These are phyloP conservation scores for Trichosanthes cucumerina DNA, from an alignment of 306 rosid species.

Conservation along the genomic window DNA sequence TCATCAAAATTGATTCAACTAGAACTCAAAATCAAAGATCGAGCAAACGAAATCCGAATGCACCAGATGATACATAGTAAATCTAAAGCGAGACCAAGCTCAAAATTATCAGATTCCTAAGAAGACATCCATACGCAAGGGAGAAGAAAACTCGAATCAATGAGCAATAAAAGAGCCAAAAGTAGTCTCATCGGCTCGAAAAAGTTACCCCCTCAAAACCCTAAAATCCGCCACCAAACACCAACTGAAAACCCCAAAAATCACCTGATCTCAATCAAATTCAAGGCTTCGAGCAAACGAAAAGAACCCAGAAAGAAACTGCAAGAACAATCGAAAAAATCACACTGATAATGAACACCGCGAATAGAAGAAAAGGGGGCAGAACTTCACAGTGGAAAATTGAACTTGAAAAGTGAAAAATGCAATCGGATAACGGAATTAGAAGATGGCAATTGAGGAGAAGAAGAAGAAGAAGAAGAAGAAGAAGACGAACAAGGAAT, in stretches of 20 bases:
- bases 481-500: not conserved
- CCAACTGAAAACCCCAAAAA: not conserved
- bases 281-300: not conserved
- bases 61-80: not conserved
- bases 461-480: not conserved
- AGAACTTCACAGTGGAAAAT: not conserved
- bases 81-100: conserved; percentile 12
- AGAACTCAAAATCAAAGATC: not conserved
- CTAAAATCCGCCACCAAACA: not conserved
- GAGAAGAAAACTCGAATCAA: not conserved
- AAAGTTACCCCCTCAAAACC: not conserved
- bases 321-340: not conserved
- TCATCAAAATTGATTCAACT: not conserved
- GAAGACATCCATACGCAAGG: not conserved
- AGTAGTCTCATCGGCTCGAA: not conserved
- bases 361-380: not conserved
- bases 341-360: not conserved
- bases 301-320: not conserved
- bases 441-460: not conserved
- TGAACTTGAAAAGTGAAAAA: not conserved
- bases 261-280: conserved; percentile 1
- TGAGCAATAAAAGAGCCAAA: not conserved
- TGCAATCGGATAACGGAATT: not conserved
- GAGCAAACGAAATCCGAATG: not conserved
- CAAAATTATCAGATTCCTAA: not conserved